phyloP scores from a whole-genome alignment of 345 rosid genomes.

The Raphanus raphanistrum region DNA sequence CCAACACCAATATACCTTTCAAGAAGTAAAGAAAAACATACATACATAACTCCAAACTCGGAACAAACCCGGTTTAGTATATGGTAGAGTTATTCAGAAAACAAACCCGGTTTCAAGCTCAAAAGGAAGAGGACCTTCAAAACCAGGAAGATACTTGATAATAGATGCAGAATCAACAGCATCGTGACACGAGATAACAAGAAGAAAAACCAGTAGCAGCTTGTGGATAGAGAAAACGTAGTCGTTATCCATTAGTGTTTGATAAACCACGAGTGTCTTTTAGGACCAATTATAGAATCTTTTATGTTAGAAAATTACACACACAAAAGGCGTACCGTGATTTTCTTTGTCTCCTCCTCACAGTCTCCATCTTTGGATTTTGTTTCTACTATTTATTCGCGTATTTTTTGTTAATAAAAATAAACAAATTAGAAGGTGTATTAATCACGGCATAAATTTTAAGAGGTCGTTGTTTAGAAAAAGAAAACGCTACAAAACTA shows the following conservation, averaged over 20 bases:
- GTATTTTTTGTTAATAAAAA: background rate
- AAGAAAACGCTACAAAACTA: background rate
- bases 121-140: slow-evolving; percentile 13
- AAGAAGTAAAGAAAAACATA: too few relatives aligned
- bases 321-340: slow-evolving; percentile 5
- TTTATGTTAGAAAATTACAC: background rate
- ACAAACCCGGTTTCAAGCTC: slow-evolving; percentile 14
- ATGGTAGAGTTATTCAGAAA: background rate
- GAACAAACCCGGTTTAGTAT: background rate
- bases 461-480: background rate
- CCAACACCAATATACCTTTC: too few relatives aligned
- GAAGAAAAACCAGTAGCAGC: background rate
- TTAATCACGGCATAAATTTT: background rate
- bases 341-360: slow-evolving; percentile 1
- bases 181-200: background rate
- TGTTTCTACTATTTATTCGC: background rate
- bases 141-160: slow-evolving; percentile 14
- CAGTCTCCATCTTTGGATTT: background rate
- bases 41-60: background rate
- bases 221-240: background rate
- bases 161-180: background rate
- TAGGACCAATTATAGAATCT: background rate
- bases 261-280: background rate
- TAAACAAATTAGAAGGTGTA: background rate
- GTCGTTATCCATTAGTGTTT: background rate